A percentile compares a stretch with the other conserved stretches of the same genome.
phyloP scores from a whole-genome alignment of 2,329 filamentous ascomycete species.

The Apiospora aurea region DNA sequence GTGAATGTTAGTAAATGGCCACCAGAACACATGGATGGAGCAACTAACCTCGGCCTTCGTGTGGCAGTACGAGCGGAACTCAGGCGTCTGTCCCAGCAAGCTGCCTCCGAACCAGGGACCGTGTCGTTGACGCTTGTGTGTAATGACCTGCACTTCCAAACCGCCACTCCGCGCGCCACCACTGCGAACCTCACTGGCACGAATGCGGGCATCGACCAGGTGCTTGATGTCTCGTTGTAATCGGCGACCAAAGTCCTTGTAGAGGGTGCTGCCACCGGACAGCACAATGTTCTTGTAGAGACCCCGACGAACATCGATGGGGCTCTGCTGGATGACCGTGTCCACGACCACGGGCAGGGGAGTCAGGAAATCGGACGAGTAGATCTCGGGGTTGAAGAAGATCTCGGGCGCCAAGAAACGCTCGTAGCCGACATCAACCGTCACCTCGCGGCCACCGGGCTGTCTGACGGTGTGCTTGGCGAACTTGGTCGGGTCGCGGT shows the following conservation, averaged over 20 bases:
- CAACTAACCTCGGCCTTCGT: constrained; percentile 76
- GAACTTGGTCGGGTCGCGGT: constrained; percentile 90
- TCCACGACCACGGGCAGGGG: constrained; percentile 94
- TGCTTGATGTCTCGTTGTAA: constrained; percentile 98
- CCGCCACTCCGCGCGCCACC: constrained; percentile 93
- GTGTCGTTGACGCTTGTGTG: constrained; percentile 96
- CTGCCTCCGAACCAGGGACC: constrained; percentile 99
- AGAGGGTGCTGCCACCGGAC: constrained; percentile 94
- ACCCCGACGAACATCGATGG: constrained; percentile 95
- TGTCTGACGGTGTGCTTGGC: constrained; percentile 87
- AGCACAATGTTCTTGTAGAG: constrained; percentile 99
- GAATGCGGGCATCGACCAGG: constrained; percentile 90
- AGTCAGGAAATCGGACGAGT: constrained; percentile 97
- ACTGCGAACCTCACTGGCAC: constrained; percentile 88
- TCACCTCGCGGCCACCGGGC: constrained; percentile 83
- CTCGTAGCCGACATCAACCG: constrained; percentile 95
- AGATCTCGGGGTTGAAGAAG: constrained; percentile 99
- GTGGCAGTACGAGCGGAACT: constrained; percentile 99
- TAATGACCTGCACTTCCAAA: constrained; percentile 94
- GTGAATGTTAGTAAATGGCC: constrained; percentile 24
- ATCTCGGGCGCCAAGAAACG: constrained; percentile 98
- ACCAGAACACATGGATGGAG: accelerated
- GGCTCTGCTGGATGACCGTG: constrained; percentile 94
- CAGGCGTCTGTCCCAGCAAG: constrained; percentile 93
- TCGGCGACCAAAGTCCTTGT: constrained; percentile 97